These are phyloP conservation scores for Rostrohypoxylon terebratum DNA, from an alignment of 495 filamentous ascomycete species.

Conservation along the genomic window DNA sequence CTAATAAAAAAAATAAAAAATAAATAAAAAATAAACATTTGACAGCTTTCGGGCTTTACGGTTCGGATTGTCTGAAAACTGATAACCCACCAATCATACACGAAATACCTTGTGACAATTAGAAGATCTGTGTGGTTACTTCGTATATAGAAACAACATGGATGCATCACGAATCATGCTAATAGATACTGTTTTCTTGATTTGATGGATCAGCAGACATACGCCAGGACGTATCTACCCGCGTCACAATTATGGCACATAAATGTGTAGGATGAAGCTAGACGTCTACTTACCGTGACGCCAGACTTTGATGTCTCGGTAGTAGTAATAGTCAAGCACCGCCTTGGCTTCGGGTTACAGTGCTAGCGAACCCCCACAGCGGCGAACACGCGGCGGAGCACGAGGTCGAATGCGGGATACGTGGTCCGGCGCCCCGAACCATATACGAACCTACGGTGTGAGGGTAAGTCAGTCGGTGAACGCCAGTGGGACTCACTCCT, in stretches of 20 bases:
- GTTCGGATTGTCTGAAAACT: neutral
- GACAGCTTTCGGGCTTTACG: neutral
- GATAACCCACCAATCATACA: neutral
- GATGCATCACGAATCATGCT: slow-evolving; percentile 25
- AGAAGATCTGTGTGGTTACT: neutral
- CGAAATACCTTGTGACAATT: neutral
- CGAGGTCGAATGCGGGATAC: slow-evolving; percentile 69
- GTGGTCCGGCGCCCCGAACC: slow-evolving; percentile 47
- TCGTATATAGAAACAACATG: neutral
- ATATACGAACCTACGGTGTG: slow-evolving; percentile 1
- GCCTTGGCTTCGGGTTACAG: slow-evolving; percentile 69
- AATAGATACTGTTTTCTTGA: slow-evolving; percentile 17
- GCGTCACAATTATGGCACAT: neutral
- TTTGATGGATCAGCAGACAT: neutral
- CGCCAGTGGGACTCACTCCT: slow-evolving; percentile 31
- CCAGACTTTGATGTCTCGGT: slow-evolving; percentile 59
- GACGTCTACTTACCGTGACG: slow-evolving; percentile 33
- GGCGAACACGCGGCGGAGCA: slow-evolving; percentile 69
- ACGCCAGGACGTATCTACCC: neutral
- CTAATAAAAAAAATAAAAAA: too few relatives aligned
- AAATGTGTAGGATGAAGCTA: neutral
- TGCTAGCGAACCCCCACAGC: slow-evolving; percentile 70
- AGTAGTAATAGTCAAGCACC: slow-evolving; percentile 66
- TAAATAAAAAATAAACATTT: neutral
- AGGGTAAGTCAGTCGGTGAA: neutral